These are phyloP conservation scores for Oenanthe sinensis DNA, from an alignment of 129 eudicot genomes.

Conservation along the genomic window DNA sequence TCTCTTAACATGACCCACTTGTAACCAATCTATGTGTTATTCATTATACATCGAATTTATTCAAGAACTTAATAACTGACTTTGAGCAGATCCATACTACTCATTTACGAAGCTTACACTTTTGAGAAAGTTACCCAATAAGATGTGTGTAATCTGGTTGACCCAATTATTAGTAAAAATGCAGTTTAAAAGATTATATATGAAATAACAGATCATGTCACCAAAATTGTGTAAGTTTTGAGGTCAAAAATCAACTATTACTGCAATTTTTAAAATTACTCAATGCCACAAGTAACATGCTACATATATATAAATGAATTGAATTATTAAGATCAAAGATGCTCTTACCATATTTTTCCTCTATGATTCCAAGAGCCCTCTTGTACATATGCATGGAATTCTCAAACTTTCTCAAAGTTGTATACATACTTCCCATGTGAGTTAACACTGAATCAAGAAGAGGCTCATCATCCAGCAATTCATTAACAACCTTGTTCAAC, in stretches of 20 bases:
- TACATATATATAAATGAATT: not conserved
- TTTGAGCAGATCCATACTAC: no score
- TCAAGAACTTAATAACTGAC: no score
- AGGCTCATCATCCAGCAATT: conserved; percentile 57
- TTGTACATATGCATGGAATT: conserved; percentile 38
- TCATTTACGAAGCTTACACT: no score
- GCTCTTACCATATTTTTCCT: conserved; percentile 45
- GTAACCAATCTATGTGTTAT: no score
- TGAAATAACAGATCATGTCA: not conserved
- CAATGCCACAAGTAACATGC: not conserved
- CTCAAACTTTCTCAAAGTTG: conserved; percentile 58
- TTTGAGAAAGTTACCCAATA: no score
- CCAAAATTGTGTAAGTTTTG: not conserved
- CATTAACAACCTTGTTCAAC: conserved; percentile 53
- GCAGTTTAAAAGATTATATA: not conserved
- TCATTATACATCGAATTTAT: no score
- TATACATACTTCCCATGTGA: conserved; percentile 85
- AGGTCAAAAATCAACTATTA: not conserved
- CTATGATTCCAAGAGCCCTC: conserved; percentile 46
- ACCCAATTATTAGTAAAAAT: not conserved
- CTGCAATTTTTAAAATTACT: not conserved
- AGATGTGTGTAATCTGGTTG: not conserved
- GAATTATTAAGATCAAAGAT: not conserved
- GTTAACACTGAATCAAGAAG: conserved; percentile 66
- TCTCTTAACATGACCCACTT: not conserved